Evolutionary conservation across 1,284 basidiomycete species (phyloP).

Genomic region (Pseudozyma hubeiensis): DNA sequence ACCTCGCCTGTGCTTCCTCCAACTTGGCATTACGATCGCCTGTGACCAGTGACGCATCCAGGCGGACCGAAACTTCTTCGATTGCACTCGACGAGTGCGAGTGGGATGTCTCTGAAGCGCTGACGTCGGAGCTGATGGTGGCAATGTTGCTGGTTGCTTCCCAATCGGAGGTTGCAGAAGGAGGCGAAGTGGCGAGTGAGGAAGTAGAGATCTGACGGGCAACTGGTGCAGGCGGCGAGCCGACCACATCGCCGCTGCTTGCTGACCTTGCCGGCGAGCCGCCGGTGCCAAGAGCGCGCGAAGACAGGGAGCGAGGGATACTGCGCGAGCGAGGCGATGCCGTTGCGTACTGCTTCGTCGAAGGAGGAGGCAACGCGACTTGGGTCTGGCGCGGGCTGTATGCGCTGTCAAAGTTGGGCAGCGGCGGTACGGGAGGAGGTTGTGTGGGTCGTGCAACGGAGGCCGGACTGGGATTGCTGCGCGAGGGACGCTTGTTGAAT

Average conservation of each 20-base stretch:
- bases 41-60: constrained; percentile 29
- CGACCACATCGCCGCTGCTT: constrained; percentile 12
- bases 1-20: constrained; percentile 32
- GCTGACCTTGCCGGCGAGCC: constrained; percentile 22
- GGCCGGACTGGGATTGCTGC: background rate
- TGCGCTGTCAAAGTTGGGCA: constrained; percentile 8
- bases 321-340: constrained; percentile 11
- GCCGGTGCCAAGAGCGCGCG: constrained; percentile 4
- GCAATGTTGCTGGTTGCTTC: constrained; percentile 1
- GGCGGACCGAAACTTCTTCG: constrained; percentile 16
- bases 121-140: constrained; percentile 5
- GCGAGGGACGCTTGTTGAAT: background rate
- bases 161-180: constrained; percentile 18
- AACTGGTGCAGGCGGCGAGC: constrained; percentile 5
- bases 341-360: constrained; percentile 2
- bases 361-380: background rate
- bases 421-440: constrained; percentile 3
- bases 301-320: background rate
- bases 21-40: constrained; percentile 38
- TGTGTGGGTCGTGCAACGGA: background rate
- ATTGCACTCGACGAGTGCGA: constrained; percentile 5
- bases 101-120: constrained; percentile 9
- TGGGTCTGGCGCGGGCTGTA: constrained; percentile 10
- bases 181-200: constrained; percentile 18
- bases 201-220: constrained; percentile 20